Evolutionary conservation across 1,284 basidiomycete genomes (phyloP), one percentile per base, ranked within the genome.

Genomic region (Uromyces viciae-fabae): DNA sequence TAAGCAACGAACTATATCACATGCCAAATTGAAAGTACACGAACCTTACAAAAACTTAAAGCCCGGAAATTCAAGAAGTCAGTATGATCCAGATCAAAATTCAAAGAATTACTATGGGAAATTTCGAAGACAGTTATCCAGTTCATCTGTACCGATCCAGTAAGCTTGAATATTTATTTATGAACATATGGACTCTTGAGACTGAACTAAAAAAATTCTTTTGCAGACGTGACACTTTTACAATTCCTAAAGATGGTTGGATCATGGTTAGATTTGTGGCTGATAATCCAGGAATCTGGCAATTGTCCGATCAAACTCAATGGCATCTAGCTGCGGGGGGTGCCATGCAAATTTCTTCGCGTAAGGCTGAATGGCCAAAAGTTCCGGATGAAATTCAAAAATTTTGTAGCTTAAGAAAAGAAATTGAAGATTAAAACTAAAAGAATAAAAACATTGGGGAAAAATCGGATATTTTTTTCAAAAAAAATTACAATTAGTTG

Each of bases 261-360:
- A 49, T 81, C 9, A 58, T 43, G 36, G 56, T 84, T 3, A 74
- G 84, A 19, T 82, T 83, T 33, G 54, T 72, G 8, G 82, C 83
- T 22, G 82, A 83, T 71, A 83, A 83, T 46, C 83, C 84, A 17
- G 84, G 84, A 7, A 76, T 83, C 46, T 84, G 84, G 84, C 80
- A 81, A 11, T 76, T 84, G 54, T 82, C 84, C 75, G 84, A 83
- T 77, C 84, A 82, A 79, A 82, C 81, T 43, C 79, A 74, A 81
- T 81, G 79, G 79, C 79, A 81, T 58, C 46, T 73, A 36, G 71
- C 58, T 25, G 71, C 71, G 33, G 79, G 79, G 33, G 62, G 60
- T 64, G 79, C 79, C 14, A 81, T 81, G 79, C 79, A 81, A 68
- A 54, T 81, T 15, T 49, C 58, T 2, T 74, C 79, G 8, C 56